These are phyloP conservation scores for Paramecium caudatum DNA, from an alignment of 73 alveolate species.

Conservation along the genomic window DNA sequence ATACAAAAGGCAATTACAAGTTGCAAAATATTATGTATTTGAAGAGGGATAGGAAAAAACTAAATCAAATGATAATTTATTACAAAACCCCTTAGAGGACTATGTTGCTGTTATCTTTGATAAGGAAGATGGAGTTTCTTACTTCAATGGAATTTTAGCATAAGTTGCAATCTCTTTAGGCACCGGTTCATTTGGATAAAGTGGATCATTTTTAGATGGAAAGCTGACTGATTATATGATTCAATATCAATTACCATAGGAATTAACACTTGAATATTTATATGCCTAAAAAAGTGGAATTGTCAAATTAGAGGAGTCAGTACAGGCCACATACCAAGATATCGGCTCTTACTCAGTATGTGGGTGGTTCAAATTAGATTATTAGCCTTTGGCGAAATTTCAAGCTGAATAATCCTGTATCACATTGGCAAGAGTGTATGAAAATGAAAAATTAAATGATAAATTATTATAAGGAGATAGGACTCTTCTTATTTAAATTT, in stretches of 20 bases:
- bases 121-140: background rate
- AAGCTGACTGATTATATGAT: background rate
- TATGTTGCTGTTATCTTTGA: background rate
- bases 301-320: background rate
- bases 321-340: background rate
- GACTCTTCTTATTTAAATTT: background rate
- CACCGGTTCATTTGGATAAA: constrained; percentile 4
- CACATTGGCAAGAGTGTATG: background rate
- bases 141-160: background rate
- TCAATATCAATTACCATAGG: background rate
- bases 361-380: constrained; percentile 41
- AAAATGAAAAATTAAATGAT: constrained; percentile 24
- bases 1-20: background rate
- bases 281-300: constrained; percentile 13
- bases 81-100: constrained; percentile 7
- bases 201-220: constrained; percentile 14
- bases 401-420: background rate
- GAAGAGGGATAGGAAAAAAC: background rate
- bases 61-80: background rate
- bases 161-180: constrained; percentile 12
- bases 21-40: constrained; percentile 6
- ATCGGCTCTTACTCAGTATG: constrained; percentile 17
- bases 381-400: background rate
- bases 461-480: constrained; percentile 53
- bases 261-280: background rate